Evolutionary conservation across 768 basidiomycete genomes (phyloP).

Genomic region (Obba rivulosa): DNA sequence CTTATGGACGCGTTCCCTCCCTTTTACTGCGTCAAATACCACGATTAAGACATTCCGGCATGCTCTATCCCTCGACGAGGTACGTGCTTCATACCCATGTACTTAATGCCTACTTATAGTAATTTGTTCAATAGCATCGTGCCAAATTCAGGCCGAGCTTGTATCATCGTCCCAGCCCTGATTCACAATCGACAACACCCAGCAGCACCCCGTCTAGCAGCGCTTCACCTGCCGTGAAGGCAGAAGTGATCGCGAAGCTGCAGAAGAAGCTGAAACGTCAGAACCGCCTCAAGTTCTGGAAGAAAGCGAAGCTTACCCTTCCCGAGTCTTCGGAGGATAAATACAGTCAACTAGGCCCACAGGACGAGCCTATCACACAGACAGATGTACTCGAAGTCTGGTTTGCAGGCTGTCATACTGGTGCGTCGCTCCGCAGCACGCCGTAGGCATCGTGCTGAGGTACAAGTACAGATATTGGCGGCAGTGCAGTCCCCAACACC

Average conservation of each 20-base stretch:
- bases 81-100: conserved; percentile 22
- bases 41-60: conserved; percentile 71
- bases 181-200: conserved; percentile 4
- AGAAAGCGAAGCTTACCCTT: background rate
- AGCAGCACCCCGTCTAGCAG: too few relatives aligned
- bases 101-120: background rate
- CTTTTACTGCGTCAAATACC: conserved; percentile 60
- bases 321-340: background rate
- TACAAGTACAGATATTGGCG: conserved; percentile 55
- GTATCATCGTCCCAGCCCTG: conserved; percentile 45
- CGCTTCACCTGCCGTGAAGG: background rate
- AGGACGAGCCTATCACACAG: too few relatives aligned
- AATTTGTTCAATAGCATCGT: conserved; percentile 42
- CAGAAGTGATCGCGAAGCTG: background rate
- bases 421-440: conserved; percentile 32
- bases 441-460: background rate
- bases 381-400: conserved; percentile 72
- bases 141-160: conserved; percentile 59
- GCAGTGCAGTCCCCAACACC: conserved; percentile 47
- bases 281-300: background rate
- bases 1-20: conserved; percentile 51
- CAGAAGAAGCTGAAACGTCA: too few relatives aligned
- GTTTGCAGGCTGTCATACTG: conserved; percentile 71
- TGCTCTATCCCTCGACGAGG: conserved; percentile 75
- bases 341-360: too few relatives aligned